Percentiles rank a stretch among this genome's conserved stretches.
phyloP scores from a whole-genome alignment of 2,329 filamentous ascomycete genomes.

The Colletotrichum truncatum region DNA sequence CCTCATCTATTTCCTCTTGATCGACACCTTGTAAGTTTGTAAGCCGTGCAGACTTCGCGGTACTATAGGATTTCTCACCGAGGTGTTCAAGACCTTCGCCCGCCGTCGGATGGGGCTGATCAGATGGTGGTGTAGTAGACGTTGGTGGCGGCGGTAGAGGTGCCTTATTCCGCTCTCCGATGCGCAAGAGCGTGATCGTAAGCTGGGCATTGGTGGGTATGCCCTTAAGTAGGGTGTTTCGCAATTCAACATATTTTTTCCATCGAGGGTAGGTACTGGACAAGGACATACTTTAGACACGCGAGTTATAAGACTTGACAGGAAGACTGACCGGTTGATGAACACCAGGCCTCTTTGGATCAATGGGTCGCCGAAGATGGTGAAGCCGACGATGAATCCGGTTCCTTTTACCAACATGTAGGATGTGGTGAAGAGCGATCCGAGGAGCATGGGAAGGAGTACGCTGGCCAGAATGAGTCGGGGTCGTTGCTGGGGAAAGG shows the following conservation, averaged over 20 bases:
- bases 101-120: slow-evolving; percentile 54
- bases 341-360: slow-evolving; percentile 67
- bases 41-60: slow-evolving; percentile 15
- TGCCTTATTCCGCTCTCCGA: slow-evolving; percentile 83
- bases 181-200: slow-evolving; percentile 80
- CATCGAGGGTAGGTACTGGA: slow-evolving; percentile 68
- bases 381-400: slow-evolving; percentile 75
- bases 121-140: slow-evolving; percentile 44
- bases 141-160: slow-evolving; percentile 72
- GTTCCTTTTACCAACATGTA: slow-evolving; percentile 72
- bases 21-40: slow-evolving; percentile 55
- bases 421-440: slow-evolving; percentile 62
- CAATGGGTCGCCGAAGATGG: slow-evolving; percentile 83
- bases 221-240: slow-evolving; percentile 81
- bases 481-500: slow-evolving; percentile 64
- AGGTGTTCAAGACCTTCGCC: slow-evolving; percentile 46
- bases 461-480: slow-evolving; percentile 63
- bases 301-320: slow-evolving; percentile 25
- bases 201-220: slow-evolving; percentile 89
- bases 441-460: slow-evolving; percentile 60
- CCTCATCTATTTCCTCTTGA: slow-evolving; percentile 71
- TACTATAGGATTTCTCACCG: slow-evolving; percentile 37
- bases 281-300: slow-evolving; percentile 39
- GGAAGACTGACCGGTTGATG: slow-evolving; percentile 59
- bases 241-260: slow-evolving; percentile 77